Base-by-base conservation (phyloP, 176 grass and related monocot genomes). In the Oryza glumipatula region DNA sequence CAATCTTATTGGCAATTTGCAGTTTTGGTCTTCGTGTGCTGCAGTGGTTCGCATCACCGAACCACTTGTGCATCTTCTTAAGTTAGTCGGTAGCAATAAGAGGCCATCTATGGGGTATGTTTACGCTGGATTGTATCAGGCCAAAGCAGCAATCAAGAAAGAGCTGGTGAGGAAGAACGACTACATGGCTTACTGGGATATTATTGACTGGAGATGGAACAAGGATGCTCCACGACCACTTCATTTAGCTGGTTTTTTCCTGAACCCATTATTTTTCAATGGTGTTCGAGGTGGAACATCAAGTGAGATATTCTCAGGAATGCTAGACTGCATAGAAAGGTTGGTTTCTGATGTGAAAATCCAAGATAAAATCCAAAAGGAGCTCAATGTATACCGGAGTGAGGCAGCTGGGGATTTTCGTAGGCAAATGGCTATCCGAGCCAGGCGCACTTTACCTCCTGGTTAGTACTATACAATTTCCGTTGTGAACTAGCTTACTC, bases 281-380 rank as follows among this genome's bases (percentile, higher is more conserved):
- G 87, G 87, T 58, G 90, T 98, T 87, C 70, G 81, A 86, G 87
- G 89, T 73, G 87, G 94, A 23, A 76, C 92, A 36, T 98, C 93
- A 41, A 95, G 85, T 80, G 80, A 82, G 81, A 80, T 98, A 68
- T 93, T 91, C 79, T 98, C 96, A 16, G 93, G 91, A 54, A 89
- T 98, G 83, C 80, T 98, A 36, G 91, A 94, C 72, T 98, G 96
- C 76, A 85, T 98, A 85, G 96, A 95, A 77, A 95, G 93, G 71
- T 63, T 95, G 46, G 87, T 98, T 52, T 88, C 96, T 26, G 96
- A 98, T 76, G 77, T 83, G 67, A 93, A 95, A 81, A 88, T 88
- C 78, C 96, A 98, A 90, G 96, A 95, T 87, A 95, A 94, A 80
- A 88, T 98, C 76, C 96, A 95, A 78, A 89, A 90, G 88, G 96